A percentile compares a stretch with the other conserved stretches of the same genome.
These are phyloP conservation scores for Haplosporangium sp. DNA, from an alignment of 371 early-diverging fungal genomes.

Conservation along the genomic window DNA sequence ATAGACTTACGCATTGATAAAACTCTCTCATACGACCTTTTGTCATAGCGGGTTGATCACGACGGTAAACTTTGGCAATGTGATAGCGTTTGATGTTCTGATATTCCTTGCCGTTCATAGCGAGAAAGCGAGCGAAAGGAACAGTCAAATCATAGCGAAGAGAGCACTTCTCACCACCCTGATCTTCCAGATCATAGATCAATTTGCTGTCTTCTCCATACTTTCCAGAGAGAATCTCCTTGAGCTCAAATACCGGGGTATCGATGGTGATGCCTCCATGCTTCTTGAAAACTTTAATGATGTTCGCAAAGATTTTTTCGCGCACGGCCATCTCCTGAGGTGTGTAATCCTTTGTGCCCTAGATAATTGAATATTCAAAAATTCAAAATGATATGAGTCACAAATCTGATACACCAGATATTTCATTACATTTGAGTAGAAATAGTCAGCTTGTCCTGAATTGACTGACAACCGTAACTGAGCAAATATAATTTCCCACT, in stretches of 20 bases:
- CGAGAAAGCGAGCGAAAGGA: constrained; percentile 98
- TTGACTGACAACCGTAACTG: too few species aligned
- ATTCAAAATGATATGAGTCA: not conserved
- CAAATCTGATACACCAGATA: too few species aligned
- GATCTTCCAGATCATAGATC: constrained; percentile 98
- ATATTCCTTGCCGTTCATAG: constrained; percentile 88
- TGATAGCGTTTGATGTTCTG: constrained; percentile 98
- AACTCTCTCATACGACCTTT: constrained; percentile 99
- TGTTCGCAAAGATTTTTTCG: constrained; percentile 90
- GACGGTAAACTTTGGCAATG: constrained; percentile 99
- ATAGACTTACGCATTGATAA: constrained; percentile 89
- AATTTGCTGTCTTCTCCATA: constrained; percentile 99
- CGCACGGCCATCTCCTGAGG: constrained; percentile 96
- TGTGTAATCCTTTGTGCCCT: constrained; percentile 98
- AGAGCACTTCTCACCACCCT: constrained; percentile 98
- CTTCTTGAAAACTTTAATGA: constrained; percentile 89
- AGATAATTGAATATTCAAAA: not conserved
- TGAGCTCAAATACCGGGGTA: constrained; percentile 99
- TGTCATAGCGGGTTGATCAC: constrained; percentile 99
- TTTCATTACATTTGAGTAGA: too few species aligned
- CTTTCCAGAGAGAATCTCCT: constrained; percentile 98
- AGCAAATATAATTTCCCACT: not conserved
- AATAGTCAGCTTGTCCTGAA: too few species aligned
- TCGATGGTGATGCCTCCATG: constrained; percentile 99
- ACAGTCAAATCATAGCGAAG: constrained; percentile 99